These are phyloP conservation scores for Leucocoprinus leucothites DNA, from an alignment of 768 basidiomycete genomes.

Conservation along the genomic window DNA sequence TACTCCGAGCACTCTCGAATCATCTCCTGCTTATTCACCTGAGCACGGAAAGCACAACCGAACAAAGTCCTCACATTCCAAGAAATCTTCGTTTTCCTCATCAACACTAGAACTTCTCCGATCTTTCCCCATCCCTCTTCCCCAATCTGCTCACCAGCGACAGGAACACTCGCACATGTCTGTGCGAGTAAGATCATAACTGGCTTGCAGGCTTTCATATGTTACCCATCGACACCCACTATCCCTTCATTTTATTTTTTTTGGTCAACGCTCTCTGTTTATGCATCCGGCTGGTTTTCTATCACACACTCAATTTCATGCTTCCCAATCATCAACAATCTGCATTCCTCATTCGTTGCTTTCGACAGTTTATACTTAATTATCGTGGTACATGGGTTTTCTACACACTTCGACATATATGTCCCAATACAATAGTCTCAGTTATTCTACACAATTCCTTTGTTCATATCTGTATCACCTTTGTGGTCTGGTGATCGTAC, in stretches of 20 bases:
- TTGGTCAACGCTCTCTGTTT: constrained; percentile 4
- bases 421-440: not conserved
- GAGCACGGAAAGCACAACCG: constrained; percentile 14
- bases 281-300: constrained; percentile 8
- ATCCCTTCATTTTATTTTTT: not conserved
- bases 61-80: constrained; percentile 11
- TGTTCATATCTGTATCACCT: not conserved
- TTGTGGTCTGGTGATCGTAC: no score
- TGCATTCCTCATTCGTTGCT: constrained; percentile 5
- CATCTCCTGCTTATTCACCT: constrained; percentile 19
- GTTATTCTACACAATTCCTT: not conserved
- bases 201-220: not conserved
- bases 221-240: not conserved
- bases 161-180: constrained; percentile 15
- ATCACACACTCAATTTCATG: constrained; percentile 7
- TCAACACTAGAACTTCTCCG: constrained; percentile 42
- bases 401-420: not conserved
- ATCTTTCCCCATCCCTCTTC: constrained; percentile 45
- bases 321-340: constrained; percentile 4
- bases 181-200: constrained; percentile 8
- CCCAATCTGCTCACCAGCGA: constrained; percentile 21
- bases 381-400: constrained; percentile 4
- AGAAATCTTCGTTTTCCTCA: constrained; percentile 26
- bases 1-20: constrained; percentile 23
- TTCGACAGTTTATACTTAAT: constrained; percentile 11